Evolutionary conservation across 805 yeast species (phyloP), one percentile per base, ranked within the genome.

Genomic region (Candida caryicola): DNA sequence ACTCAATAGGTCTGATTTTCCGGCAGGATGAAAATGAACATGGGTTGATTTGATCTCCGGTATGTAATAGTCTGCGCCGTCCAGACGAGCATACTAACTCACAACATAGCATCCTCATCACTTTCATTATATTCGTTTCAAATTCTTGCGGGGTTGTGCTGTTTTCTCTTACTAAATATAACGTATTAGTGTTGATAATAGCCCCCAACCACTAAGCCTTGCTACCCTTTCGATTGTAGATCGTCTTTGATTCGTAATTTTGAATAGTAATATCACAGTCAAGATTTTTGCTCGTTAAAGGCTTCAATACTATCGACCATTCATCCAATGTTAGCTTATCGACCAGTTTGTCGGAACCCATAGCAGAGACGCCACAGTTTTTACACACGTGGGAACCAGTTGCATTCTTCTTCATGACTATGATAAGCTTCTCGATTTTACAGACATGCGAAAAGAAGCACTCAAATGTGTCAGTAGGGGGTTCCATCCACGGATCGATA

Each of bases 311-410:
- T 10, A 44, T 40, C 10, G 32, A 19, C 59, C 59, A 54, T 29
- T 52, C 55, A 18, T 44, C 38, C 4, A 39, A 10, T 34, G 46
- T 17, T 40, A 44, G 21, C 37, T 45, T 2, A 43, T 33, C 7
- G 41, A 40, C 23, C 23, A 32, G 29, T 40, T 47, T 16, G 17
- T 30, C 43, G 7, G 13, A 19, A 12, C 13, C 10, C 4, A 26
- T 10, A 8, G 29, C 40, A 4, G 42, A 41, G 19, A 49, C 44
- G 2, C 71, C 71, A 50, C 71, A 66, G n/a, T 54, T 60, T 12
- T 47, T 49, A 46, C 71, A 66, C 1, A 62, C 55, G 25, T 53
- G 55, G 30, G 55, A 37, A 14, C 44, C 49, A 23, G 34, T 45
- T 1, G 51, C 53, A 12, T 46, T 46, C 28, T 61, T 51, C 35